Evolutionary conservation across 2,329 filamentous ascomycete genomes (phyloP).

Genomic region (Penicillium sp.): DNA sequence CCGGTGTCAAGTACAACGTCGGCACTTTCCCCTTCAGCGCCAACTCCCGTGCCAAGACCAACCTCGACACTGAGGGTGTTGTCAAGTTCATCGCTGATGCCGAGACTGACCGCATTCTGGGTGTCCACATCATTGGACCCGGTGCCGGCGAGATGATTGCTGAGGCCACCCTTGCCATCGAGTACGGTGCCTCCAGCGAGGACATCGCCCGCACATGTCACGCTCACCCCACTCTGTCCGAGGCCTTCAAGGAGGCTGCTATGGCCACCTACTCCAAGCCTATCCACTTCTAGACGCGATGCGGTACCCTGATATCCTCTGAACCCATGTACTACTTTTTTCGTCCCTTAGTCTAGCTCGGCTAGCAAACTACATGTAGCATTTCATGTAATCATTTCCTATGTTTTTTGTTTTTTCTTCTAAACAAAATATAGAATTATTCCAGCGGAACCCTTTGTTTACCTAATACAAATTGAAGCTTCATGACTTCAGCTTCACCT

Average conservation of each 20-base stretch:
- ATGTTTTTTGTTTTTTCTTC: constrained; percentile 4
- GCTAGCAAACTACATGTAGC: constrained; percentile 41
- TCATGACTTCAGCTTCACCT: not conserved
- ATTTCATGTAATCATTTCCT: constrained; percentile 36
- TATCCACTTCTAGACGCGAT: constrained; percentile 76
- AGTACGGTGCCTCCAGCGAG: constrained; percentile 94
- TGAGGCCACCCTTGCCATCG: constrained; percentile 88
- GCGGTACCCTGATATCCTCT: constrained; percentile 21
- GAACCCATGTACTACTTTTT: constrained; percentile 27
- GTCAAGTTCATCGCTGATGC: constrained; percentile 97
- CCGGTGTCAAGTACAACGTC: constrained; percentile 86
- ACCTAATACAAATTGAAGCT: not conserved
- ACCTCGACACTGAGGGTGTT: constrained; percentile 90
- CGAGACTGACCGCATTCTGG: constrained; percentile 92
- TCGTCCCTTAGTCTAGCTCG: constrained; percentile 33
- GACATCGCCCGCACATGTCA: constrained; percentile 94
- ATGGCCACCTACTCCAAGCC: constrained; percentile 96
- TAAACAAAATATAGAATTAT: constrained; percentile 4
- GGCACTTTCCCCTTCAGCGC: constrained; percentile 96
- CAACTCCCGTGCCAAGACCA: constrained; percentile 98
- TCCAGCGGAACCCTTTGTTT: not conserved
- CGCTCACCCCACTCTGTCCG: constrained; percentile 91
- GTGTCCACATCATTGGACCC: constrained; percentile 93
- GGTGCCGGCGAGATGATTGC: constrained; percentile 99
- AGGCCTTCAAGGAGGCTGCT: constrained; percentile 99